These are phyloP conservation scores for Solanum chmielewskii DNA, from an alignment of 257 asterid species.

Conservation along the genomic window DNA sequence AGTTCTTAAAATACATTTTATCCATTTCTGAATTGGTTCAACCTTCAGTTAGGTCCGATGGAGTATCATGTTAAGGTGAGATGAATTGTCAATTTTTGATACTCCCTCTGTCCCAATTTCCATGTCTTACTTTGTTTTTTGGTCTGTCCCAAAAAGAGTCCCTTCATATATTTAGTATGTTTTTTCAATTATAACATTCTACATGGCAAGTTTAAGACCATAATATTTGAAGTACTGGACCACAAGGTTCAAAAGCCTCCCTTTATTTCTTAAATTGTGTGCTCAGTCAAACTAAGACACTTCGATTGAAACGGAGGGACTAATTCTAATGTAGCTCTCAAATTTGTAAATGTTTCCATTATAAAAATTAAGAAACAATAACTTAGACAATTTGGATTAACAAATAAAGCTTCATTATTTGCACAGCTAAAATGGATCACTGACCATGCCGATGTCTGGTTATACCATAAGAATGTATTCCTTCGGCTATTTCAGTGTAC, in stretches of 20 bases:
- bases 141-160: not conserved
- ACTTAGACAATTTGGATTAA: not conserved
- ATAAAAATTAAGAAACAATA: not conserved
- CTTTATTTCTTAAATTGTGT: not conserved
- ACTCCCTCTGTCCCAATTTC: not conserved
- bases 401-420: not conserved
- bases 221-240: not conserved
- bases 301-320: not conserved
- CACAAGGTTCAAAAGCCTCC: not conserved
- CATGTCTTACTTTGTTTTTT: not conserved
- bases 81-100: not conserved
- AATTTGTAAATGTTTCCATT: not conserved
- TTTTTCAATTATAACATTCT: not conserved
- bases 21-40: not conserved
- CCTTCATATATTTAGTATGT: not conserved
- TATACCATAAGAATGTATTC: slow-evolving; percentile 81
- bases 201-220: not conserved
- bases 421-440: slow-evolving; percentile 4
- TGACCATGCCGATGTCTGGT: slow-evolving; percentile 92
- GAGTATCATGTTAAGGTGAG: not conserved
- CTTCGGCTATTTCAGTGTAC: slow-evolving; percentile 96
- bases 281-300: not conserved
- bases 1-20: not conserved
- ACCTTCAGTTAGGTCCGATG: not conserved
- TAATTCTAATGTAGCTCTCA: not conserved